Conservation (phyloP, 2,329 filamentous ascomycete genomes). For the Bertia moriformis region DNA sequence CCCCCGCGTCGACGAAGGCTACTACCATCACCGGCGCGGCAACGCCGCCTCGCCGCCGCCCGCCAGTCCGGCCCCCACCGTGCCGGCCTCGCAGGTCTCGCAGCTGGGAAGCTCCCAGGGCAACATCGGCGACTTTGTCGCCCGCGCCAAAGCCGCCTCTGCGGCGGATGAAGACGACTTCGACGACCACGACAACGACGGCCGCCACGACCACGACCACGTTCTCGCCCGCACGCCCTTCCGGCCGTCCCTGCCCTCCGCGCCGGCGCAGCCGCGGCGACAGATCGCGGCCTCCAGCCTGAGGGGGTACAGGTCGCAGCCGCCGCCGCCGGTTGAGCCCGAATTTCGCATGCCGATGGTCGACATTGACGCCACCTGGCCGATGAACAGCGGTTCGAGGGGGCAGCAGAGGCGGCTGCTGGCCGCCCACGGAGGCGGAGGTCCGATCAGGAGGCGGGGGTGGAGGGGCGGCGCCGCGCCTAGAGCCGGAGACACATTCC, state of each 20-base stretch:
- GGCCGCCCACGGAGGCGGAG: slow-evolving; percentile 20
- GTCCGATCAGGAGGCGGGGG: slow-evolving; percentile 6
- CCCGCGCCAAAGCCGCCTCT: slow-evolving; percentile 15
- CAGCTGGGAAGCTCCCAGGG: slow-evolving; percentile 18
- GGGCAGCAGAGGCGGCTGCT: no score
- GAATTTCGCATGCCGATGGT: slow-evolving; percentile 38
- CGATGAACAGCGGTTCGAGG: no score
- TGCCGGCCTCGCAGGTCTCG: slow-evolving; percentile 17
- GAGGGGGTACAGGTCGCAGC: slow-evolving; percentile 22
- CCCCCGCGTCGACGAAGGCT: slow-evolving; percentile 23
- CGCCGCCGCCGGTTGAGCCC: no score
- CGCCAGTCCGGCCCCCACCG: background rate
- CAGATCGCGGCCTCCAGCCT: slow-evolving; percentile 5
- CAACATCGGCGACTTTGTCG: slow-evolving; percentile 17
- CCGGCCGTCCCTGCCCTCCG: slow-evolving; percentile 31
- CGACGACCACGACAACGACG: slow-evolving; percentile 33
- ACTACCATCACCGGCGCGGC: slow-evolving; percentile 14
- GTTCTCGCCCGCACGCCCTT: slow-evolving; percentile 39
- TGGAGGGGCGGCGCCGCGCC: no score
- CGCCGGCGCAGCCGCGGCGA: slow-evolving; percentile 12
- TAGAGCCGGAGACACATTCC: slow-evolving; percentile 8
- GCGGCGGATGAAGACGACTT: slow-evolving; percentile 42
- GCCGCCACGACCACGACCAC: slow-evolving; percentile 40
- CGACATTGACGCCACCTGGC: no score
- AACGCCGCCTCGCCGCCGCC: background rate